A percentile compares a stretch with the other conserved stretches of the same genome.
Conservation (phyloP, 2,329 filamentous ascomycete genomes). For the Bipolaris cookei region DNA sequence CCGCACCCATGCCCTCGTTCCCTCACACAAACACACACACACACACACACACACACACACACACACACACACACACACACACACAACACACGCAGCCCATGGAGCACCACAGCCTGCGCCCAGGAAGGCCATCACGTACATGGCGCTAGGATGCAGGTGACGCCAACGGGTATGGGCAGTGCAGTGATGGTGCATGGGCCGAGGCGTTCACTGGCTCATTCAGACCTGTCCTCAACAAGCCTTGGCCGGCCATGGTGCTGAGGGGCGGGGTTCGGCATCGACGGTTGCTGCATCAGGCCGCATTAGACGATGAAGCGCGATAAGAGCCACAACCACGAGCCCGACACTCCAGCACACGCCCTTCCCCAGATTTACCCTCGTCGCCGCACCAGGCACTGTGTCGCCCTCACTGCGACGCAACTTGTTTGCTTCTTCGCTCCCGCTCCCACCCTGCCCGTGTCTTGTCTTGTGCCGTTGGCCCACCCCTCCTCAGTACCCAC, state of each 20-base stretch:
- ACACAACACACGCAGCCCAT: too few species aligned
- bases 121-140: slow-evolving; percentile 12
- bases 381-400: neutral
- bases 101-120: neutral
- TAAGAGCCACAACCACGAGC: slow-evolving; percentile 20
- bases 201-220: slow-evolving; percentile 4
- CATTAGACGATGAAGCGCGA: slow-evolving; percentile 29
- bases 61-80: too few species aligned
- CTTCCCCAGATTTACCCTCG: slow-evolving; percentile 40
- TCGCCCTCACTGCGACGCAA: too few species aligned
- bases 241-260: slow-evolving; percentile 1
- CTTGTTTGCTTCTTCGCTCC: slow-evolving; percentile 36
- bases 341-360: slow-evolving; percentile 18
- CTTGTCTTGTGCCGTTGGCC: neutral
- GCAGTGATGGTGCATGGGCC: slow-evolving; percentile 5
- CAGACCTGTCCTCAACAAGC: slow-evolving; percentile 13
- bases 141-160: slow-evolving; percentile 16
- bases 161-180: slow-evolving; percentile 15
- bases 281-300: neutral
- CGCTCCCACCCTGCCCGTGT: slow-evolving; percentile 9
- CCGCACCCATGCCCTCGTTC: too few species aligned
- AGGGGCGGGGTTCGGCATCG: slow-evolving; percentile 16
- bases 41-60: too few species aligned
- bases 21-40: too few species aligned
- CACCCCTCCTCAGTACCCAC: too few species aligned